Percentiles rank a stretch among this genome's conserved stretches.
Conservation (phyloP, 306 rosid species). For the Begonia loranthoides region DNA sequence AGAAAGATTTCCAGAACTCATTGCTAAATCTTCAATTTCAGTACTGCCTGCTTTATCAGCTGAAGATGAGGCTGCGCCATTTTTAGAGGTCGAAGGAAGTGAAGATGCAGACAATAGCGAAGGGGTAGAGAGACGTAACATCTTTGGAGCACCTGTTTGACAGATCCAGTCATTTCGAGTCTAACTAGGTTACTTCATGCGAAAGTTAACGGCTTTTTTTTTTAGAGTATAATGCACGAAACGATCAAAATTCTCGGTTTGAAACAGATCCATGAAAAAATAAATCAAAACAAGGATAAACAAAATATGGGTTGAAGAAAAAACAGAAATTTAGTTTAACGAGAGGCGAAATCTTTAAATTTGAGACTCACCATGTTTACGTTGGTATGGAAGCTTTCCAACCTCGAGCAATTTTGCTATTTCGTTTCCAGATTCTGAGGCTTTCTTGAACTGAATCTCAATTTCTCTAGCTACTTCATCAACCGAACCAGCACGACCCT, state of each 20-base stretch:
- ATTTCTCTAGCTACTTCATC: conserved; percentile 64
- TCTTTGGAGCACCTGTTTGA: conserved; percentile 60
- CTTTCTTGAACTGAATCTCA: conserved; percentile 60
- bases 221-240: no score
- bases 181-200: no score
- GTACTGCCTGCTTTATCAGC: conserved; percentile 21
- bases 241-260: no score
- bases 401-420: conserved; percentile 68
- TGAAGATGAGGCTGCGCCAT: conserved; percentile 31
- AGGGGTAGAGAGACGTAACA: conserved; percentile 48
- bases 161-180: conserved; percentile 3
- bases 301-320: no score
- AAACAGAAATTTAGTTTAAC: no score
- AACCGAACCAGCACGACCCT: conserved; percentile 31
- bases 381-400: conserved; percentile 52
- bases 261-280: no score
- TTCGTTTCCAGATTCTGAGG: conserved; percentile 65
- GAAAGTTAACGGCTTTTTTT: no score
- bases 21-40: conserved; percentile 30
- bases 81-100: conserved; percentile 17
- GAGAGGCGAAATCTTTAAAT: conserved; percentile 9
- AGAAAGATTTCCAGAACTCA: conserved; percentile 54
- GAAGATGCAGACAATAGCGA: conserved; percentile 35
- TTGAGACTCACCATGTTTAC: conserved; percentile 42
- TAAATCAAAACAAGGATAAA: no score